Evolutionary conservation across 805 yeast species (phyloP).

Genomic region (Monosporozyma unispora): DNA sequence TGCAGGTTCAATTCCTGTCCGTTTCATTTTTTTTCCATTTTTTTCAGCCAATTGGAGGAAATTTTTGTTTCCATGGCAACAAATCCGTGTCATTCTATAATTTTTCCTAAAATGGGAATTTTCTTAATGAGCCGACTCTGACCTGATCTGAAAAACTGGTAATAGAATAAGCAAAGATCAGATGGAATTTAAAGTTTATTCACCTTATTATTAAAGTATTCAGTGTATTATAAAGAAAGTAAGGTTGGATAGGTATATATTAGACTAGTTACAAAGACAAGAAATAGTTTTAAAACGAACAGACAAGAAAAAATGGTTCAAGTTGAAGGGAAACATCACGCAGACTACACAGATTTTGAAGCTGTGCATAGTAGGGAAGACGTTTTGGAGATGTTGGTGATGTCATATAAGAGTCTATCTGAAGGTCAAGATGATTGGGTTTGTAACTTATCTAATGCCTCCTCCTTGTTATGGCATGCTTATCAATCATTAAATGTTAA

Average conservation of each 20-base stretch:
- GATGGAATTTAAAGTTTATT: no score
- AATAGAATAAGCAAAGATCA: background rate
- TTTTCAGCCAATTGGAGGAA: background rate
- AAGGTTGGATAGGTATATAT: background rate
- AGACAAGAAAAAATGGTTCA: constrained; percentile 1
- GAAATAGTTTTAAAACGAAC: background rate
- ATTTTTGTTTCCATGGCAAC: background rate
- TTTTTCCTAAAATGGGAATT: background rate
- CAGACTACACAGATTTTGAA: constrained; percentile 57
- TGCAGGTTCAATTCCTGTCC: constrained; percentile 73
- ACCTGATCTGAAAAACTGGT: background rate
- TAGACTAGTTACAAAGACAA: background rate
- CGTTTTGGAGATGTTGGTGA: constrained; percentile 46
- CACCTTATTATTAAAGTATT: background rate
- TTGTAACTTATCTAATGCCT: constrained; percentile 75
- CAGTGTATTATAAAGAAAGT: background rate
- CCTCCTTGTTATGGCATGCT: constrained; percentile 83
- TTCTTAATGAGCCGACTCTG: background rate
- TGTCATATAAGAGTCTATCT: constrained; percentile 57
- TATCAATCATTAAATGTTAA: constrained; percentile 49
- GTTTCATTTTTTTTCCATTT: constrained; percentile 36
- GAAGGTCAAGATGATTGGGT: constrained; percentile 73
- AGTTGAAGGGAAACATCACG: constrained; percentile 44
- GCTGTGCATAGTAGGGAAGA: constrained; percentile 37
- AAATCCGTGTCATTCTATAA: background rate